phyloP scores from a whole-genome alignment of 345 rosid genomes.

The Acer campestre region DNA sequence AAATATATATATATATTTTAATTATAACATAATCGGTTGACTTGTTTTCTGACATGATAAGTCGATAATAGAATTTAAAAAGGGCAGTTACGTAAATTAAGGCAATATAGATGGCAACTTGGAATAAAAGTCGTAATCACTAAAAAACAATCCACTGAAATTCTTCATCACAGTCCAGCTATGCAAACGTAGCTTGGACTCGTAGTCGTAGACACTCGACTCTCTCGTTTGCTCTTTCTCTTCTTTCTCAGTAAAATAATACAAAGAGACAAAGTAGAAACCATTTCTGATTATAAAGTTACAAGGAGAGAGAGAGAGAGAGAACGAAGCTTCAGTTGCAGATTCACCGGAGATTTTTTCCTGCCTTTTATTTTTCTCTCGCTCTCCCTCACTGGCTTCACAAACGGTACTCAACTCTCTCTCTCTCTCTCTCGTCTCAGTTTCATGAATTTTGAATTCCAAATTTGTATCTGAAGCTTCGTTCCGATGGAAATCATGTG shows the following conservation, averaged over 20 bases:
- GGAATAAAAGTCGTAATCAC: not conserved
- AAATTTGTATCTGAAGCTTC: not conserved
- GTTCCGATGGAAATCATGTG: not conserved
- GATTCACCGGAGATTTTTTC: not conserved
- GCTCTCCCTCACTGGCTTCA: not conserved
- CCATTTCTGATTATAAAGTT: conserved; percentile 16
- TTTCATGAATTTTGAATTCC: not conserved
- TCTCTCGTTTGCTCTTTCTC: not conserved
- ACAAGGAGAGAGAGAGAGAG: not conserved
- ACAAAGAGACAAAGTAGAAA: not conserved
- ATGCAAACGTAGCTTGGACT: conserved; percentile 33
- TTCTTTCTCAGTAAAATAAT: not conserved
- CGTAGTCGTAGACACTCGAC: conserved; percentile 22
- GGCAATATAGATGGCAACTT: not conserved
- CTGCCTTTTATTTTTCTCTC: not conserved
- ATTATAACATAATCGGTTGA: not conserved
- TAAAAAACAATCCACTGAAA: not conserved
- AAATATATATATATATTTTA: too few species aligned
- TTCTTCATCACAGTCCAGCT: conserved; percentile 20
- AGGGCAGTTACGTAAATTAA: conserved; percentile 9
- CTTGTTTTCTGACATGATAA: not conserved
- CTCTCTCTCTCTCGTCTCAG: not conserved
- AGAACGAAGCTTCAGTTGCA: not conserved
- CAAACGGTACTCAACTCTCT: conserved; percentile 5
- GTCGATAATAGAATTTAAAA: not conserved